Evolutionary conservation across 2,329 filamentous ascomycete species (phyloP).

Genomic region (Metarhizium humberi): DNA sequence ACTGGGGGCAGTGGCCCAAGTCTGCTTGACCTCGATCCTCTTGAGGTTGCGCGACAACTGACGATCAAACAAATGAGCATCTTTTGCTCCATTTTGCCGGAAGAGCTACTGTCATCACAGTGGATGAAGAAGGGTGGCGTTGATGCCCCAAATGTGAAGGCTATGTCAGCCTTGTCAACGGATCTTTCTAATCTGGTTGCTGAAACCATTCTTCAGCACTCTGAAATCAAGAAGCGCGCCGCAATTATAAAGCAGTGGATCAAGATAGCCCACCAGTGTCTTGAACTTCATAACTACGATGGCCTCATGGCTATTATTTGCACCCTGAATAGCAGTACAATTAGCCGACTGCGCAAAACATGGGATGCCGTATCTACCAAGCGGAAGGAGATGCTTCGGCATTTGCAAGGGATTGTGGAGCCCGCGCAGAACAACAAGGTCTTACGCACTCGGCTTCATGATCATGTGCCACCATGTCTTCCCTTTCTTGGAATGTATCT

Average conservation of each 20-base stretch:
- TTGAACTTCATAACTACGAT: conserved; percentile 92
- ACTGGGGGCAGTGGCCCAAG: conserved; percentile 59
- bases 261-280: conserved; percentile 79
- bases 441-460: conserved; percentile 72
- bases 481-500: conserved; percentile 95
- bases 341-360: conserved; percentile 77
- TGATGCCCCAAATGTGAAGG: conserved; percentile 79
- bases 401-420: conserved; percentile 77
- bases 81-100: conserved; percentile 84
- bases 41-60: conserved; percentile 85
- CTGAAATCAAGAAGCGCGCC: conserved; percentile 90
- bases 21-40: conserved; percentile 81
- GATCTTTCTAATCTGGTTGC: conserved; percentile 88
- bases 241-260: conserved; percentile 95
- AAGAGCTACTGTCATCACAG: conserved; percentile 83
- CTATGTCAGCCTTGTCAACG: conserved; percentile 87
- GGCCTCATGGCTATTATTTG: conserved; percentile 95
- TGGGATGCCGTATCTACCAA: conserved; percentile 85
- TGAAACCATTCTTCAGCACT: conserved; percentile 78
- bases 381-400: conserved; percentile 70
- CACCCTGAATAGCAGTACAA: conserved; percentile 84
- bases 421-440: conserved; percentile 85
- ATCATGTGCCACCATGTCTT: conserved; percentile 82
- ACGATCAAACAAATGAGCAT: conserved; percentile 86
- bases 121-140: conserved; percentile 85